These are phyloP conservation scores for Leccinellum luteum DNA, from an alignment of 768 basidiomycete genomes.

Conservation along the genomic window DNA sequence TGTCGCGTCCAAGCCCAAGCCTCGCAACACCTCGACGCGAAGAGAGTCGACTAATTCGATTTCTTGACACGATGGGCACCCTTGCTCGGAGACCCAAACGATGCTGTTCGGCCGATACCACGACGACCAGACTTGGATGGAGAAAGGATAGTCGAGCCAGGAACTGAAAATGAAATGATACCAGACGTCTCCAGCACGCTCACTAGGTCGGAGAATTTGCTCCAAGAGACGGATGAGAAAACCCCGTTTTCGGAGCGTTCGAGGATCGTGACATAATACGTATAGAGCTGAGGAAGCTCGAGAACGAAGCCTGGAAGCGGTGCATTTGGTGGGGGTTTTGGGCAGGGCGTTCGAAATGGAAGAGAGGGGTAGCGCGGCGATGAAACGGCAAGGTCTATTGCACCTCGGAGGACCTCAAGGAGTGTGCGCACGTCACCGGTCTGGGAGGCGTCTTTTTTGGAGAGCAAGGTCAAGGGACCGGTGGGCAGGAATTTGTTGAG, in stretches of 20 bases:
- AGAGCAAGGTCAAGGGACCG: slow-evolving; percentile 64
- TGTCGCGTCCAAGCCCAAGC: slow-evolving; percentile 44
- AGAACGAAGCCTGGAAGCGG: slow-evolving; percentile 40
- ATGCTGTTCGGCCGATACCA: slow-evolving; percentile 53
- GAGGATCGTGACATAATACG: slow-evolving; percentile 61
- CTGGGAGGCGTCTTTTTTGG: slow-evolving; percentile 76
- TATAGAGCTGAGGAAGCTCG: slow-evolving; percentile 60
- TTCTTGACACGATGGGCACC: slow-evolving; percentile 42
- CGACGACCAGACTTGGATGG: slow-evolving; percentile 50
- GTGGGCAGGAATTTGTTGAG: slow-evolving; percentile 58
- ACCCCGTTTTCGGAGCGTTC: slow-evolving; percentile 50
- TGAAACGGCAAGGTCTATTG: slow-evolving; percentile 51
- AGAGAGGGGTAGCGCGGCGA: slow-evolving; percentile 51
- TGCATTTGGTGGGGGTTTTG: slow-evolving; percentile 53
- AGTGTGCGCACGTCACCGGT: slow-evolving; percentile 82
- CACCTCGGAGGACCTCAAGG: slow-evolving; percentile 82
- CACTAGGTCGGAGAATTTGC: slow-evolving; percentile 72
- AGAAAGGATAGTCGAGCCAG: slow-evolving; percentile 32
- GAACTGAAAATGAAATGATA: slow-evolving; percentile 42
- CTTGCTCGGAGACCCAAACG: slow-evolving; percentile 44
- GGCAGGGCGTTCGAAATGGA: slow-evolving; percentile 32
- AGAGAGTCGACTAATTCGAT: slow-evolving; percentile 54
- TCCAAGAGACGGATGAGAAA: slow-evolving; percentile 66
- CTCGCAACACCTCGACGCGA: slow-evolving; percentile 65
- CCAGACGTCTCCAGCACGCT: slow-evolving; percentile 74